These are phyloP conservation scores for Zelonia costaricensis DNA, from an alignment of 208 protist species.

Conservation along the genomic window DNA sequence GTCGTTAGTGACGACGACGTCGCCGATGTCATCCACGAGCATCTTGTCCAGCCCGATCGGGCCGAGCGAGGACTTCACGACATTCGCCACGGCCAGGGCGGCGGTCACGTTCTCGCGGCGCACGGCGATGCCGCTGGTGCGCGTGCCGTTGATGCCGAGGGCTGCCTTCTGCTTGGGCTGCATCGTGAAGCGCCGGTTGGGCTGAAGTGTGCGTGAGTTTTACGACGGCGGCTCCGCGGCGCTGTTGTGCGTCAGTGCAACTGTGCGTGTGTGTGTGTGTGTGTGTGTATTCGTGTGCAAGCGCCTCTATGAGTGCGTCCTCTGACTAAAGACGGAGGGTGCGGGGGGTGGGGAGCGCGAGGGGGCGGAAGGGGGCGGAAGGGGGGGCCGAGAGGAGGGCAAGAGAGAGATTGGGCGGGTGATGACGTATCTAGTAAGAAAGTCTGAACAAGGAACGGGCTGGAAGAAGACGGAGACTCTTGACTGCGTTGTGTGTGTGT, in stretches of 20 bases:
- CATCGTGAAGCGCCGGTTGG: slow-evolving; percentile 36
- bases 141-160: slow-evolving; percentile 94
- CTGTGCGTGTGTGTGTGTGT: too few species aligned
- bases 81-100: slow-evolving; percentile 97
- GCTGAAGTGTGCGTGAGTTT: slow-evolving; percentile 3
- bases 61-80: slow-evolving; percentile 99
- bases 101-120: slow-evolving; percentile 98
- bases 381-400: too few species aligned
- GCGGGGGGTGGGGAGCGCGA: not conserved
- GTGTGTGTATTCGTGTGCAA: too few species aligned
- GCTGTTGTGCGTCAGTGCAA: slow-evolving; percentile 7
- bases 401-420: not conserved
- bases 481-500: too few species aligned
- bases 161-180: slow-evolving; percentile 87
- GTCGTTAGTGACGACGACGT: slow-evolving; percentile 99
- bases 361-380: not conserved
- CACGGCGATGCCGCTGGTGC: slow-evolving; percentile 95
- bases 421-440: too few species aligned
- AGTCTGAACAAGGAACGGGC: too few species aligned
- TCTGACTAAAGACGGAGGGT: too few species aligned
- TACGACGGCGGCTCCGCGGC: not conserved
- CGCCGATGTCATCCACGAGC: slow-evolving; percentile 99
- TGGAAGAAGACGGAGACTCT: too few species aligned
- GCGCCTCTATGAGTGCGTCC: too few species aligned
- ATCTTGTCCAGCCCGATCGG: slow-evolving; percentile 99